Percentiles rank a stretch among this genome's conserved stretches.
Evolutionary conservation across 805 yeast species (phyloP).

Genomic region (Isabelozyma heimii): DNA sequence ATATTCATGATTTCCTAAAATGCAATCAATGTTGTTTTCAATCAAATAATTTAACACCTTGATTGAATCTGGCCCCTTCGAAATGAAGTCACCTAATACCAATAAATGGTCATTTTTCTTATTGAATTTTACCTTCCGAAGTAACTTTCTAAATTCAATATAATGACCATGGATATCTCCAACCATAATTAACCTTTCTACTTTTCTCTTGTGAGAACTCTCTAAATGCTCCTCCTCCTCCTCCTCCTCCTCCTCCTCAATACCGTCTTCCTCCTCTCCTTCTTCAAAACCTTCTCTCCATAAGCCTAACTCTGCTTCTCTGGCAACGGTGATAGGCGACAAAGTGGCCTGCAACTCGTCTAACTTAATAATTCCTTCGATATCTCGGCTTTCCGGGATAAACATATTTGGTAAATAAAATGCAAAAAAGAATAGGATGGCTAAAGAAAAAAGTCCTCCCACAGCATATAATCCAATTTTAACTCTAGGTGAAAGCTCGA

Average conservation of each 20-base stretch:
- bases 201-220: constrained; percentile 4
- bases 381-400: constrained; percentile 29
- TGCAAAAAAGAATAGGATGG: constrained; percentile 26
- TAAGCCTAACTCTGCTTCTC: constrained; percentile 13
- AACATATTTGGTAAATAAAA: constrained; percentile 30
- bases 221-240: constrained; percentile 3
- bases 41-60: constrained; percentile 66
- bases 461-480: constrained; percentile 12
- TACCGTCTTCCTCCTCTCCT: not conserved
- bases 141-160: constrained; percentile 49
- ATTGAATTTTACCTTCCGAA: constrained; percentile 49
- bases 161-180: constrained; percentile 91
- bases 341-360: constrained; percentile 20
- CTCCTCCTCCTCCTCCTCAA: constrained; percentile 3
- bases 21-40: constrained; percentile 60
- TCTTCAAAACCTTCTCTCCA: not conserved
- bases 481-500: constrained; percentile 7
- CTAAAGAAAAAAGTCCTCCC: constrained; percentile 7
- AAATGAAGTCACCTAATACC: constrained; percentile 78
- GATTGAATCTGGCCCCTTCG: constrained; percentile 78
- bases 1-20: constrained; percentile 88
- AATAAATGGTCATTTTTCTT: constrained; percentile 55
- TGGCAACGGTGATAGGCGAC: constrained; percentile 17
- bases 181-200: constrained; percentile 58
- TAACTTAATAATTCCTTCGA: constrained; percentile 23